Conservation (phyloP, 2,329 filamentous ascomycete species). For the Leptographium flavum region DNA sequence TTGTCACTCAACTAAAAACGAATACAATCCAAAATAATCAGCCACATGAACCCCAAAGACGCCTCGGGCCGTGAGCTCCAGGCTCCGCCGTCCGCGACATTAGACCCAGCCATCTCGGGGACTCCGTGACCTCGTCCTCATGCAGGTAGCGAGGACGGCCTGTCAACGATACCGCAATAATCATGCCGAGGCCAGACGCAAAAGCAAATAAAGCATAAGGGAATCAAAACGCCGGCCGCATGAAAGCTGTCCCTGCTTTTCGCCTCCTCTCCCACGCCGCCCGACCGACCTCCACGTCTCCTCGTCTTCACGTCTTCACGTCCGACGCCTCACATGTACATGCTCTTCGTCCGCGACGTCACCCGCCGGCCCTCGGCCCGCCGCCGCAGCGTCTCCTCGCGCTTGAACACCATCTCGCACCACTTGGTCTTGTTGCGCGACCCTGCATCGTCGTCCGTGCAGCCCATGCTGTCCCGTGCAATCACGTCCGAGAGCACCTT, state of each 20-base stretch:
- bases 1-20: conserved; percentile 4
- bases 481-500: conserved; percentile 63
- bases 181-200: background rate
- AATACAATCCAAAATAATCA: conserved; percentile 8
- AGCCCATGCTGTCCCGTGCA: conserved; percentile 33
- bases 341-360: conserved; percentile 45
- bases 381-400: conserved; percentile 44
- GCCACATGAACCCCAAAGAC: conserved; percentile 2
- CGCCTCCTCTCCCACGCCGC: background rate
- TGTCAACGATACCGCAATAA: background rate
- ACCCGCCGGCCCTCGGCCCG: conserved; percentile 36
- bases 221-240: conserved; percentile 5
- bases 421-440: conserved; percentile 40
- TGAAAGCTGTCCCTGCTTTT: conserved; percentile 1
- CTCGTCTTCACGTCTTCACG: conserved; percentile 1
- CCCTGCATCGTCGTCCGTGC: conserved; percentile 27
- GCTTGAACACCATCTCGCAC: conserved; percentile 53
- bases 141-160: conserved; percentile 5
- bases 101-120: conserved; percentile 1
- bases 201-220: conserved; percentile 1
- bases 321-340: conserved; percentile 26
- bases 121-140: conserved; percentile 3
- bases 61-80: conserved; percentile 5
- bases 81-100: conserved; percentile 7
- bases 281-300: background rate